Conservation (phyloP, 768 basidiomycete genomes). For the Leccinum aurantiacum region DNA sequence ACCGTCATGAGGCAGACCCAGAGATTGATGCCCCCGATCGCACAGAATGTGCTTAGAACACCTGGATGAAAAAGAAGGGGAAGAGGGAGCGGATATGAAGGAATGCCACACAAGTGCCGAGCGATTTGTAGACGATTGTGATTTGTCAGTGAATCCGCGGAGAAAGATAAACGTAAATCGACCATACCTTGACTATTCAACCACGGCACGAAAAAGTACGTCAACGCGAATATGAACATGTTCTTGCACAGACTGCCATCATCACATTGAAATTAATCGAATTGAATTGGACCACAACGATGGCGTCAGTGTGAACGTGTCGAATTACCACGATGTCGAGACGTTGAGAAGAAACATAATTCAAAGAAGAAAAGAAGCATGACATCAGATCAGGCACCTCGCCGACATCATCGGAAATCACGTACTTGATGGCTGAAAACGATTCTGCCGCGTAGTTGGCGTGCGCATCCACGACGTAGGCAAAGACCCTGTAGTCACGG, state of each 20-base stretch:
- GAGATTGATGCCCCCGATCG: neutral
- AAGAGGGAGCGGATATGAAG: neutral
- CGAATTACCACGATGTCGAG: neutral
- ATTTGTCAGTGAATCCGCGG: neutral
- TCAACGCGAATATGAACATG: neutral
- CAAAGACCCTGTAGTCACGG: neutral
- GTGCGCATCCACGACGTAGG: neutral
- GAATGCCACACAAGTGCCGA: neutral
- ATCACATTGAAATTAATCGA: neutral
- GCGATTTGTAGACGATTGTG: neutral
- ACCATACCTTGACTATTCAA: neutral
- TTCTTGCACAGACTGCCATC: neutral
- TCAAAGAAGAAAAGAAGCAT: neutral
- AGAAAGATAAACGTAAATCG: neutral
- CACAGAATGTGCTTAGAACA: neutral
- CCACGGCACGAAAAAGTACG: neutral
- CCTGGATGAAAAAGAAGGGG: neutral
- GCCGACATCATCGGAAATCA: neutral
- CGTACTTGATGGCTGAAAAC: too few relatives aligned
- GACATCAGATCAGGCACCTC: neutral
- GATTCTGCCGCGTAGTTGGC: neutral
- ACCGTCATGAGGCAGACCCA: conserved; percentile 1
- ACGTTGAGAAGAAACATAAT: neutral
- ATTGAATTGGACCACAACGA: neutral
- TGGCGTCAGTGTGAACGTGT: neutral